These are phyloP conservation scores for Avicennia marina DNA, from an alignment of 257 asterid genomes.

Conservation along the genomic window DNA sequence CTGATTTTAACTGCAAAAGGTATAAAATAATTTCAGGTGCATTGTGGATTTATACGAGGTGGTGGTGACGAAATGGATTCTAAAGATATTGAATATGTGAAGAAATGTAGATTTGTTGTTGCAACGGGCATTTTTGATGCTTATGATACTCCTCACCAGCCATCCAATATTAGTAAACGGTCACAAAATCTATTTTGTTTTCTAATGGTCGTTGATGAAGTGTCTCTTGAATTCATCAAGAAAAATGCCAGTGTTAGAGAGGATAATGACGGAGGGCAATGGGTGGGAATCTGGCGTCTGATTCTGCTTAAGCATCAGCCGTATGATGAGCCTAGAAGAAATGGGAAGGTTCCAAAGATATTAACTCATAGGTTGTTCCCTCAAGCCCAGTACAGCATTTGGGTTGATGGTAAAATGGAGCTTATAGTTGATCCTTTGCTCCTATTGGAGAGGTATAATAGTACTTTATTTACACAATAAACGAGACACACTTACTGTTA, in stretches of 20 bases:
- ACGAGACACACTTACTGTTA: background rate
- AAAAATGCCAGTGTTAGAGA: slow-evolving; percentile 60
- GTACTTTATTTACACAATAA: too few species aligned
- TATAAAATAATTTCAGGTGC: slow-evolving; percentile 61
- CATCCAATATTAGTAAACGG: slow-evolving; percentile 71
- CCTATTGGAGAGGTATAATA: slow-evolving; percentile 76
- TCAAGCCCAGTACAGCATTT: slow-evolving; percentile 86
- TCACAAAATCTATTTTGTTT: slow-evolving; percentile 80
- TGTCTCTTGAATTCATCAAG: slow-evolving; percentile 72
- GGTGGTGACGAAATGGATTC: slow-evolving; percentile 89
- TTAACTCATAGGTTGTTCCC: slow-evolving; percentile 93
- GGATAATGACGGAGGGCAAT: slow-evolving; percentile 73
- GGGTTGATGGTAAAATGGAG: slow-evolving; percentile 99
- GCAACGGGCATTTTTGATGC: slow-evolving; percentile 98
- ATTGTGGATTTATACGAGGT: slow-evolving; percentile 87
- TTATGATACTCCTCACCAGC: slow-evolving; percentile 87
- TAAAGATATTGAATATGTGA: slow-evolving; percentile 57
- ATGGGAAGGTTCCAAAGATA: slow-evolving; percentile 97
- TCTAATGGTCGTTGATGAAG: slow-evolving; percentile 92
- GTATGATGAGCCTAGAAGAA: slow-evolving; percentile 97
- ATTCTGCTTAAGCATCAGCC: slow-evolving; percentile 82
- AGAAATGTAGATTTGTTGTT: slow-evolving; percentile 80
- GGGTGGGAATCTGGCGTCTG: slow-evolving; percentile 97
- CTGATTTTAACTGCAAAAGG: slow-evolving; percentile 11
- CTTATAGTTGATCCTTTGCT: slow-evolving; percentile 93